Evolutionary conservation across 768 basidiomycete genomes (phyloP), one percentile per base, ranked within the genome.

Genomic region (Pulveroboletus sp.): DNA sequence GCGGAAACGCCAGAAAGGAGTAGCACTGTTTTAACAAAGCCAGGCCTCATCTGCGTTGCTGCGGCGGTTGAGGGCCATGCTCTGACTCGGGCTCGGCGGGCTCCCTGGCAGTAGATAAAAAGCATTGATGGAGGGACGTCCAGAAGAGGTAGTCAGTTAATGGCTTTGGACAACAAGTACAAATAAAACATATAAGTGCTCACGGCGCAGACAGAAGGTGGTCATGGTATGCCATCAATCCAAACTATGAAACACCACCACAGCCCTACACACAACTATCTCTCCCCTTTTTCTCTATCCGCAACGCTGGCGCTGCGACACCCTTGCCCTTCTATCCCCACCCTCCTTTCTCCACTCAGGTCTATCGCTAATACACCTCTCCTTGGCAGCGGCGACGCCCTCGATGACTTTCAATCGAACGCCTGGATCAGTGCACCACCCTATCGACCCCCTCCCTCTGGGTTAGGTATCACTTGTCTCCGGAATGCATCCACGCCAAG

Each of bases 1-100:
- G 69, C 64, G 0, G 73, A 73, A 30, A 76, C 64, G 10, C 73
- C 71, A 2, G 73, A 64, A 10, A 72, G 24, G 44, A 70, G 46
- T n/a, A 72, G 51, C 6, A 61, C 53, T 37, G 59, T 59, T 42
- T 26, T 51, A 38, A 41, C 30, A 9, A 46, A 11, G 11, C 15
- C 9, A 3, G 17, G 17, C 11, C 17, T 9, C 18, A 21, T 39
- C 9, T n/a, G 50, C 7, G 15, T 31, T 31, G 31, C 27, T 28
- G 27, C 8, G 27, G 8, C 27, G 27, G 27, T 28, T 28, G 27
- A 31, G 31, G 11, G 31, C 31, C 31, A n/a, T 26, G 45, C 5
- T 18, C 27, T 42, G 27, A n/a, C 13, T 14, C 15, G 7, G 7
- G 27, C 13, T 18, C 15, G 7, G 7, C 10, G 11, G 31, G 10